Evolutionary conservation across 1,284 basidiomycete species (phyloP).

Genomic region (Cutaneotrichosporon mucoides): DNA sequence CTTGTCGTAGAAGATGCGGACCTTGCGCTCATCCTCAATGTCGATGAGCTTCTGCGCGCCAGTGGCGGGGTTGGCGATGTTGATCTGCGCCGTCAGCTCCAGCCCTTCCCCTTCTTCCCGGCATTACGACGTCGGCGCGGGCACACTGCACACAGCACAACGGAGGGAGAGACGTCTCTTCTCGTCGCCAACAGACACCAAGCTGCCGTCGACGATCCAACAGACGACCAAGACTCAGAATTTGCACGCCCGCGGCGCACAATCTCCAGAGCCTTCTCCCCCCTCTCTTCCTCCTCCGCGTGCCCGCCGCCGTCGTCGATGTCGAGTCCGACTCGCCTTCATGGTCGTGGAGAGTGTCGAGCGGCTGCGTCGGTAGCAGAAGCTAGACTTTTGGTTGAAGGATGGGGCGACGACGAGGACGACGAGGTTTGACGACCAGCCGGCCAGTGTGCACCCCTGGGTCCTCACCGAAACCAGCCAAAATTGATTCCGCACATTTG

Average conservation of each 20-base stretch:
- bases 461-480: no score
- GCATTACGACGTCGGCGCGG: conserved; percentile 44
- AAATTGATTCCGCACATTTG: no score
- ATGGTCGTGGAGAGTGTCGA: conserved; percentile 2
- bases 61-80: conserved; percentile 94
- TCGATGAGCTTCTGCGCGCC: conserved; percentile 96
- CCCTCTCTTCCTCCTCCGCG: neutral
- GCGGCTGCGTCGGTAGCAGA: conserved; percentile 2
- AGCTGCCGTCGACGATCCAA: no score
- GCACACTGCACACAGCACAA: no score
- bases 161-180: no score
- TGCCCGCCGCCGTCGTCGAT: neutral
- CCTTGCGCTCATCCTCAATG: conserved; percentile 86
- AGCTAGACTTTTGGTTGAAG: conserved; percentile 7
- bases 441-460: no score
- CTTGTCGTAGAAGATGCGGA: conserved; percentile 92
- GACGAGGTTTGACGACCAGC: neutral
- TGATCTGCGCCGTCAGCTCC: conserved; percentile 64
- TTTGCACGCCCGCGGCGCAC: neutral
- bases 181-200: no score
- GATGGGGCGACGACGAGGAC: conserved; percentile 3
- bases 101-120: neutral
- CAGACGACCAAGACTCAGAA: neutral
- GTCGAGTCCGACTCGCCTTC: conserved; percentile 5
- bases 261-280: neutral